These are phyloP conservation scores for Dendrobium chrysotoxum DNA, from an alignment of 106 monocot genomes.

Conservation along the genomic window DNA sequence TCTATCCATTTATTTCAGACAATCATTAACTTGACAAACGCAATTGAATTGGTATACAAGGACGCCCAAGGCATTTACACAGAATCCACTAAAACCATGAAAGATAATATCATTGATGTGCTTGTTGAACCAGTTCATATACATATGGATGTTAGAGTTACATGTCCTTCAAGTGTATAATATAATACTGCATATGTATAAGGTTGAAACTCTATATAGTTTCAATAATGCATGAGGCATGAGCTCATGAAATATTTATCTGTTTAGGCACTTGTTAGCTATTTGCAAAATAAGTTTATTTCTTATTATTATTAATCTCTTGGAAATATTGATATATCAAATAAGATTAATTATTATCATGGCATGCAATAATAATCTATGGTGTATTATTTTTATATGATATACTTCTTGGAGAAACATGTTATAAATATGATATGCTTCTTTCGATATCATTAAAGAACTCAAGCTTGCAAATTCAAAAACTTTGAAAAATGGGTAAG, in stretches of 20 bases:
- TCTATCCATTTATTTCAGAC: neutral
- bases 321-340: neutral
- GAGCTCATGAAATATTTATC: neutral
- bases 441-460: too few species aligned
- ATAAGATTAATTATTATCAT: neutral
- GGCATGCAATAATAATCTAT: neutral
- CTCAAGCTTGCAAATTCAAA: too few species aligned
- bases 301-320: neutral
- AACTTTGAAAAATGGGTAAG: too few species aligned
- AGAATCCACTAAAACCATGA: neutral
- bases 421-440: too few species aligned
- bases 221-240: too few species aligned
- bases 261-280: neutral
- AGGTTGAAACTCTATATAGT: too few species aligned
- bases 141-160: neutral
- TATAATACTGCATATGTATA: too few species aligned
- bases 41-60: neutral
- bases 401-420: neutral
- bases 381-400: too few species aligned
- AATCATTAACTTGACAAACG: neutral
- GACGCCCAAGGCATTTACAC: neutral
- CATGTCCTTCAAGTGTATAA: neutral
- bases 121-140: neutral
- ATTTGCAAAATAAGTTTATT: neutral
- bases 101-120: neutral